phyloP scores from a whole-genome alignment of 305 asterid species.

The Fraxinus dipetala region DNA sequence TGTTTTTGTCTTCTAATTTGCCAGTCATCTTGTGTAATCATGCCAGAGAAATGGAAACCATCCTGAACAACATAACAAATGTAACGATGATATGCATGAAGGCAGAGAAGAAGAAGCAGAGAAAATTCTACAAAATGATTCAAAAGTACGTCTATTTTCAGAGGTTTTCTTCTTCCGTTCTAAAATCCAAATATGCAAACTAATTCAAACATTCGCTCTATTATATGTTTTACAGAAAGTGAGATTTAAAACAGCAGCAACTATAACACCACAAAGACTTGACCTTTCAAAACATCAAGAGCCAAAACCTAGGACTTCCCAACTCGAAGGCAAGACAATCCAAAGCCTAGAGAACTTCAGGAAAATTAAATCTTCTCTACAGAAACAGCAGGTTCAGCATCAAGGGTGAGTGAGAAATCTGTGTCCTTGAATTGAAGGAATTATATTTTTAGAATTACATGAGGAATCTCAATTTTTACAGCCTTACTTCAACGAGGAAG shows the following conservation, averaged over 20 bases:
- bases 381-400: slow-evolving; percentile 31
- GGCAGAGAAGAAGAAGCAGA: not conserved
- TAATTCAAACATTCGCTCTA: slow-evolving; percentile 7
- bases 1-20: not conserved
- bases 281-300: slow-evolving; percentile 22
- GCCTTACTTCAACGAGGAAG: slow-evolving; percentile 30
- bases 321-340: slow-evolving; percentile 31
- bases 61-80: not conserved
- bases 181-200: not conserved
- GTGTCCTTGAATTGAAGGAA: not conserved
- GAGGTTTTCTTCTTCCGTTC: not conserved
- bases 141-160: not conserved
- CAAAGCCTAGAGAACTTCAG: slow-evolving; percentile 44
- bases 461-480: slow-evolving; percentile 2
- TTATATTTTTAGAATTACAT: not conserved
- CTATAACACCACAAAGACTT: slow-evolving; percentile 28
- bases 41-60: not conserved
- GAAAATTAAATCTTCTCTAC: slow-evolving; percentile 44
- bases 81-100: not conserved
- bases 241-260: slow-evolving; percentile 32
- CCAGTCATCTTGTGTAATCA: not conserved
- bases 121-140: not conserved
- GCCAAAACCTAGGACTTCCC: slow-evolving; percentile 22
- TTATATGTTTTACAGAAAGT: slow-evolving; percentile 26
- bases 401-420: slow-evolving; percentile 42